Percentiles rank a stretch among this genome's conserved stretches.
Conservation (phyloP, 257 asterid species). For the Solanum sitiens region DNA sequence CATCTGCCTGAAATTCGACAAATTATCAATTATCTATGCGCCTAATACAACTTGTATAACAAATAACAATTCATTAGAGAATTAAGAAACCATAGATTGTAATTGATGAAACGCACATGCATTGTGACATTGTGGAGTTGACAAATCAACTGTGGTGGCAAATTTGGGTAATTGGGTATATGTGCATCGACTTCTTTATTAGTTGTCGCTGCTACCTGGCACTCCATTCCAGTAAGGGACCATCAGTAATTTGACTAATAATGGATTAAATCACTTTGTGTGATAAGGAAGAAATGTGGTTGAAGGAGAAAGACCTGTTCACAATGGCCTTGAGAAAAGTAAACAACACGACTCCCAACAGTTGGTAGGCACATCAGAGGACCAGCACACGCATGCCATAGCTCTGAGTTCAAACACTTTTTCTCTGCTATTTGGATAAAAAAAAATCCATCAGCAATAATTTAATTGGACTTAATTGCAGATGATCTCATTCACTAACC, state of each 20-base stretch:
- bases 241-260: not conserved
- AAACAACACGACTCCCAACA: slow-evolving; percentile 88
- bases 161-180: slow-evolving; percentile 86
- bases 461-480: not conserved
- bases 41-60: not conserved
- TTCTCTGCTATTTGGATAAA: slow-evolving; percentile 57
- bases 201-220: slow-evolving; percentile 89
- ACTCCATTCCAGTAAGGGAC: slow-evolving; percentile 10
- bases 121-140: slow-evolving; percentile 95
- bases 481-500: not conserved
- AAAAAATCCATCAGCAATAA: slow-evolving; percentile 23
- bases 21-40: slow-evolving; percentile 1
- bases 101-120: slow-evolving; percentile 68
- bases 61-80: not conserved
- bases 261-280: not conserved
- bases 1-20: slow-evolving; percentile 74
- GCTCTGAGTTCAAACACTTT: slow-evolving; percentile 88
- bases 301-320: slow-evolving; percentile 59
- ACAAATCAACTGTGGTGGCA: slow-evolving; percentile 86
- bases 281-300: not conserved
- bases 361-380: slow-evolving; percentile 85
- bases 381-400: slow-evolving; percentile 99
- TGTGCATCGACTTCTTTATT: slow-evolving; percentile 90
- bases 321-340: slow-evolving; percentile 98
- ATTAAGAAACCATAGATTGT: not conserved